Conservation (phyloP, 495 filamentous ascomycete species). For the Pyronema omphalodes region DNA sequence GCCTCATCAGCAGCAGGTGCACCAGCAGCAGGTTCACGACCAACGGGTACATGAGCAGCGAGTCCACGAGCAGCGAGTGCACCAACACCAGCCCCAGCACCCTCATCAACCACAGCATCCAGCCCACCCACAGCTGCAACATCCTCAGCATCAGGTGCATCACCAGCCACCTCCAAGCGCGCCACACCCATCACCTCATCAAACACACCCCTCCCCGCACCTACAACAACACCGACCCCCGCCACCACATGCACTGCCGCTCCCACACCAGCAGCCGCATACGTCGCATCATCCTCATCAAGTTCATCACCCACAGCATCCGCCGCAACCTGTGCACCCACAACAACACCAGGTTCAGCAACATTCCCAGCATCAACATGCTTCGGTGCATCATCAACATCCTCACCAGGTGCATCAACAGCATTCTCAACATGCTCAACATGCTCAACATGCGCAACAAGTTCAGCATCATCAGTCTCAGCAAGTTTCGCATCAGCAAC, state of each 20-base stretch:
- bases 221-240: conserved; percentile 12
- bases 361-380: conserved; percentile 11
- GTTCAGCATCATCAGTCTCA: not conserved
- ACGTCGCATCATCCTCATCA: conserved; percentile 7
- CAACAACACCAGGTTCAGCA: conserved; percentile 5
- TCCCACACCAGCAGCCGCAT: conserved; percentile 1
- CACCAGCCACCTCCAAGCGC: conserved; percentile 9
- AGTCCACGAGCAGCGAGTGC: too few relatives aligned
- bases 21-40: conserved; percentile 9
- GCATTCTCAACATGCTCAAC: not conserved
- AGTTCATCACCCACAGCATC: conserved; percentile 1
- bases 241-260: conserved; percentile 2
- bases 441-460: not conserved
- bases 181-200: conserved; percentile 6
- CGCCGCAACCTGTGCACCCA: conserved; percentile 9
- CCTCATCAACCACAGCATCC: conserved; percentile 6
- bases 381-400: not conserved
- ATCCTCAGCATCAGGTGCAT: conserved; percentile 10
- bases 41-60: not conserved
- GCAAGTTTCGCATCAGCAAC: not conserved
- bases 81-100: not conserved
- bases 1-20: conserved; percentile 14
- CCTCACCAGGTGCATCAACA: not conserved
- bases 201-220: conserved; percentile 15
- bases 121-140: conserved; percentile 9